These are phyloP conservation scores for Fusarium sp. DNA, from an alignment of 2,329 filamentous ascomycete genomes.

Conservation along the genomic window DNA sequence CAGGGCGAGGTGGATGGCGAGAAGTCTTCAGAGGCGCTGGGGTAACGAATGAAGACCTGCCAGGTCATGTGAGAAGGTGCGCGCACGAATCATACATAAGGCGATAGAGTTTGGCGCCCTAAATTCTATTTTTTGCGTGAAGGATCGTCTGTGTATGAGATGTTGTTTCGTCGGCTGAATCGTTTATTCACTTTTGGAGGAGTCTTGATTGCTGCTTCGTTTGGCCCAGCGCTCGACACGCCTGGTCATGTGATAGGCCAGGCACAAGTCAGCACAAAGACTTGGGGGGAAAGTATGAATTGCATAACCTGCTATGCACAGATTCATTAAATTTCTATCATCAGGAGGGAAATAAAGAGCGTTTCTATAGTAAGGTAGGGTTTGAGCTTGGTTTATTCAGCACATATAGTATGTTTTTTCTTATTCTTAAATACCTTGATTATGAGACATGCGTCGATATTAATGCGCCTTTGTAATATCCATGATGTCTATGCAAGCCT, in stretches of 20 bases:
- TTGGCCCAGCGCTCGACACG: constrained; percentile 13
- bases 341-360: neutral
- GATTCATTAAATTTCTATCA: neutral
- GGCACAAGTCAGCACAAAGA: constrained; percentile 41
- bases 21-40: constrained; percentile 28
- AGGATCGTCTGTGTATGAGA: neutral
- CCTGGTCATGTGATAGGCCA: constrained; percentile 32
- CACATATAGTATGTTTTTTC: neutral
- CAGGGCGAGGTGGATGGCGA: constrained; percentile 15
- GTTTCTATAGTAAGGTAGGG: neutral
- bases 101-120: neutral
- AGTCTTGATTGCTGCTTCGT: constrained; percentile 20
- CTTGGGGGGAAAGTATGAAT: neutral
- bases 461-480: neutral
- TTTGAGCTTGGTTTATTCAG: neutral
- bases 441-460: neutral
- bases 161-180: constrained; percentile 12
- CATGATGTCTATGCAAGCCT: neutral
- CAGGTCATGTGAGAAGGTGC: constrained; percentile 49
- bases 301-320: neutral
- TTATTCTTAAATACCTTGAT: neutral
- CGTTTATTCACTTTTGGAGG: constrained; percentile 12
- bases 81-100: constrained; percentile 21
- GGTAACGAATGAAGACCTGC: constrained; percentile 33
- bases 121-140: neutral